Base-by-base conservation (phyloP, 352 stramenopile species). In the Blastocystis sp. region DNA sequence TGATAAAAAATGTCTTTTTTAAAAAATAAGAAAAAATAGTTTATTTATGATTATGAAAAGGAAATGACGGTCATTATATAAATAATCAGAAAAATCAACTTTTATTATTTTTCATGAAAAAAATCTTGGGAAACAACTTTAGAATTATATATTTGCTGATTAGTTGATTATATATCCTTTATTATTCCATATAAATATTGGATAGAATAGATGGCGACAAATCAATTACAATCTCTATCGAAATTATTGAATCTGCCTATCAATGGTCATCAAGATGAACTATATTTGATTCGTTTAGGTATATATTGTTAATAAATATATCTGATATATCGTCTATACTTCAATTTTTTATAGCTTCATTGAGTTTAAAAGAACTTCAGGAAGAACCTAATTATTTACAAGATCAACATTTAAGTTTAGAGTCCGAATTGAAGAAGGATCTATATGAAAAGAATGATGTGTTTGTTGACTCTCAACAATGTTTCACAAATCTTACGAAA, bases 381-480 rank as follows among this genome's bases (percentile, higher is more conserved):
- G 49, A 56, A 16, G 79, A 87, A 68, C 79, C 79, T 21, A 77
- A 70, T 69, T 70, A 77, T 0, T 71, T 87, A 49, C 73, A 83
- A 68, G 75, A 77, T 28, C 77, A 87, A 57, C 75, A 72, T 11
- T 76, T 86, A 31, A 80, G 76, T 55, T 74, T 77, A 0, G 70
- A 75, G 2, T 70, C 80, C 68, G 76, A 86, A 67, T 67, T 87
- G 42, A 77, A 79, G 40, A 75, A 66, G 19, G 75, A 85, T 30
- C 77, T 84, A 41, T 69, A 85, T 19, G 62, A 83, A 56, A 84
- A 89, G 58, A 87, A 87, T 65, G 76, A 83, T 64, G 76, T 89
- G 24, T 89, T 89, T 52, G 84, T 87, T 52, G 78, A 86, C 67
- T 86, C 79, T 58, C 83, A 85, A 59, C 77, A 82, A 56, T 84